Percentiles rank a stretch among this genome's conserved stretches.
phyloP scores from a whole-genome alignment of 1,139 yeast species.

The Tardiomyces depauwii region DNA sequence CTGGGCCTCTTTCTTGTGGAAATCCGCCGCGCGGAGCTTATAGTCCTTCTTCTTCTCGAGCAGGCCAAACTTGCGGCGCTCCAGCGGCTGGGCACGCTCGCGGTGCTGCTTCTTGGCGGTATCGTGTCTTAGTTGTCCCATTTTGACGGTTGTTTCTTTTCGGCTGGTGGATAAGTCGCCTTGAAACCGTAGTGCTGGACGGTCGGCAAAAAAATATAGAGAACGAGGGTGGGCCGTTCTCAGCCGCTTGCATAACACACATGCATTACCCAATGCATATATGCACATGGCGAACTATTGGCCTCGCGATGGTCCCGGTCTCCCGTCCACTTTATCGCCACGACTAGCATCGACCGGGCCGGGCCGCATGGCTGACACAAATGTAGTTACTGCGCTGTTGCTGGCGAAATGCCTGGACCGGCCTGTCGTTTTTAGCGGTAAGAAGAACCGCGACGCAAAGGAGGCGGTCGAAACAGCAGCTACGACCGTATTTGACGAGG shows the following conservation, averaged over 20 bases:
- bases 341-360: too few relatives aligned
- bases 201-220: too few relatives aligned
- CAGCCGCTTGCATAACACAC: too few relatives aligned
- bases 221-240: too few relatives aligned
- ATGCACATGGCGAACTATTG: not conserved
- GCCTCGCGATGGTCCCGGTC: too few relatives aligned
- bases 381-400: not conserved
- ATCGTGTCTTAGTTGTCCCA: conserved; percentile 78
- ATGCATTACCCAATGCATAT: not conserved
- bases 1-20: conserved; percentile 79
- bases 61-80: conserved; percentile 65
- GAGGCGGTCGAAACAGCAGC: not conserved
- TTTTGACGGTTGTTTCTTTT: conserved; percentile 16
- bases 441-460: not conserved
- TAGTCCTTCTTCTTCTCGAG: conserved; percentile 95
- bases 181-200: too few relatives aligned
- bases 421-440: not conserved
- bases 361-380: conserved; percentile 1
- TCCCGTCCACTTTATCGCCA: too few relatives aligned
- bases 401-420: not conserved
- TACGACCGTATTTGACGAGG: conserved; percentile 2
- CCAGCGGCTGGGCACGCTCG: conserved; percentile 79
- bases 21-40: conserved; percentile 77
- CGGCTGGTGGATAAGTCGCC: too few relatives aligned
- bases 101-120: conserved; percentile 93